Evolutionary conservation across 2,329 filamentous ascomycete species (phyloP), one percentile per base, ranked within the genome.

Genomic region (Akanthomyces dipterigenus): DNA sequence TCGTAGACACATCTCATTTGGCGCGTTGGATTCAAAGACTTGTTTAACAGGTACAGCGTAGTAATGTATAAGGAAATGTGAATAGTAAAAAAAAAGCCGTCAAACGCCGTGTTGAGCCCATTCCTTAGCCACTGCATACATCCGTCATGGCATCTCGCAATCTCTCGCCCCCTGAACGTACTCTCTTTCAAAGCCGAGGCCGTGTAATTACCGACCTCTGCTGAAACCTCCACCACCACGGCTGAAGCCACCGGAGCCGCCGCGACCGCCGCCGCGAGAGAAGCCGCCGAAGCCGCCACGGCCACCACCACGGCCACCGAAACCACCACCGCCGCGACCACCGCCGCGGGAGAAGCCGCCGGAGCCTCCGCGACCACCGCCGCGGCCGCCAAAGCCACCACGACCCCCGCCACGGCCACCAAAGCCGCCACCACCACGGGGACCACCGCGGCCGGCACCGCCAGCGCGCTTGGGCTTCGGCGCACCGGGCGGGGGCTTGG

Each of bases 401-500:
- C 68, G 62, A 24, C 64, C 62, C 54, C 69, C 67, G 22, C 67
- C 65, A 16, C 65, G 62, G n/a, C 62, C 62, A 11, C 57, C 22
- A n/a, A 63, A 57, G 24, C 68, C 67, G 26, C 68, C 63, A 20
- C 64, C 61, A 24, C 62, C 55, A n/a, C 54, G 36, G n/a, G 46
- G 45, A 45, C 61, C 63, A 11, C 63, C 63, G 11, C 63, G 54
- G 20, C 61, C 61, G 16, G 61, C 65, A 42, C 65, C 65, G 36
- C 65, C 51, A 40, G 88, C 88, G 67, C 86, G 88, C 72, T 81
- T 82, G 65, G 79, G 75, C 77, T 82, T 82, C 65, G 79, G 76
- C 77, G 87, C 85, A 71, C 89, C 88, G 67, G 82, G 80, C 38
- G 79, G 78, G 56, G 81, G 80, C 82, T 97, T 97, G 60, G 93